Evolutionary conservation across 345 rosid genomes (phyloP), one percentile per base, ranked within the genome.

Genomic region (Sapria himalayana): DNA sequence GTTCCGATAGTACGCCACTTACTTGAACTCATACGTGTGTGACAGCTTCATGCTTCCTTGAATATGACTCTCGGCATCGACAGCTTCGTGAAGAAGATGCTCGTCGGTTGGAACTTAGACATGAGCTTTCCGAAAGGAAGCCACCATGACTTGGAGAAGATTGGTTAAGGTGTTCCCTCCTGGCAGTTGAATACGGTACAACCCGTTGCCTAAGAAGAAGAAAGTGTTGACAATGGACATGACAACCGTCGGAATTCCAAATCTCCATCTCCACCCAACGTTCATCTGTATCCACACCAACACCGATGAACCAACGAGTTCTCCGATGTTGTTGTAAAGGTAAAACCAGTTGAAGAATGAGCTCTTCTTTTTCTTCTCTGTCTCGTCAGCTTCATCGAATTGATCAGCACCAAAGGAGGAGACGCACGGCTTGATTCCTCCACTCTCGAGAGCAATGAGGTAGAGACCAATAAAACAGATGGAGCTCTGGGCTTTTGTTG

Each of bases 351-450:
- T 86, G 13, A 86, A 86, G 54, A 85, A 86, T 1, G 92, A 76
- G 38, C 93, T 82, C 48, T 89, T 89, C 65, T 70, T 71, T 33
- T 69, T 46, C 72, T 52, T 79, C 67, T 89, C 93, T 4, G 5
- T 15, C 7, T 74, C 93, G 32, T 89, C 79, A 22, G 57, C 69
- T 46, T 89, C 95, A 39, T 89, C 98, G 29, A 89, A 89, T 49
- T 82, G 98, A 52, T 89, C 98, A 0, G 98, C 98, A 15, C 93
- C 98, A 22, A 82, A 81, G 45, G 98, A 89, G 5, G 95, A 89
- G 35, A 89, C 92, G 40, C 98, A 89, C 7, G 98, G 95, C 57
- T 89, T 89, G 56, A 89, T 89, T 34, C 95, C 95, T 10, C 98
- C 98, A 3, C 91, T 82, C 35, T 91, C 98, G 3, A 89, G 75